These are phyloP conservation scores for Nothophytophthora sp. DNA, from an alignment of 352 stramenopile species.

Conservation along the genomic window DNA sequence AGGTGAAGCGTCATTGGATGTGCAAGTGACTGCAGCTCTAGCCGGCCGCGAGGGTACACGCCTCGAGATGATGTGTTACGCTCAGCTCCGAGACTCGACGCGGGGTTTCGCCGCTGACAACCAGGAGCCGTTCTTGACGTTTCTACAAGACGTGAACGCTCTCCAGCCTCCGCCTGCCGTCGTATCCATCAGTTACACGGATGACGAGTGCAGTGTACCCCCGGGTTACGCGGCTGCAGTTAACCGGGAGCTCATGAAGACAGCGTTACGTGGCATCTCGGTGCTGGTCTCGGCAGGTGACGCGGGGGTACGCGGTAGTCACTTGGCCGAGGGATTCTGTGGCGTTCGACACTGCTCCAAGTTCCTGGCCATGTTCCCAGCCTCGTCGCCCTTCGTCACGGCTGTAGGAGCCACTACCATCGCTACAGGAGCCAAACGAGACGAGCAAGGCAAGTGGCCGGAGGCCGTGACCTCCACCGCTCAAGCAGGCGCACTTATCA, in stretches of 20 bases:
- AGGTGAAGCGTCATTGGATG: constrained; percentile 70
- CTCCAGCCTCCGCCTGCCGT: constrained; percentile 60
- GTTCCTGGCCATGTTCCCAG: constrained; percentile 70
- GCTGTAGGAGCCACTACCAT: constrained; percentile 65
- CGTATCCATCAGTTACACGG: constrained; percentile 83
- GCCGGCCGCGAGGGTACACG: constrained; percentile 33
- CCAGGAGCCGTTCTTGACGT: constrained; percentile 77
- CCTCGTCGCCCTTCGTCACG: constrained; percentile 75
- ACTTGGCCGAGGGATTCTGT: constrained; percentile 51
- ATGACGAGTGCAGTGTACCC: constrained; percentile 76
- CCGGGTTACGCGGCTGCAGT: constrained; percentile 53
- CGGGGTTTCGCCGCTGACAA: constrained; percentile 60
- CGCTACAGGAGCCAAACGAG: constrained; percentile 2
- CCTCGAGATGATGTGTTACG: constrained; percentile 69
- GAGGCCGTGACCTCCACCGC: constrained; percentile 54
- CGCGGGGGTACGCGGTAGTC: constrained; percentile 54
- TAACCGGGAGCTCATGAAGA: constrained; percentile 78
- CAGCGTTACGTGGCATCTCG: constrained; percentile 60
- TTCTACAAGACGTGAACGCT: constrained; percentile 73
- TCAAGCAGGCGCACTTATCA: constrained; percentile 55
- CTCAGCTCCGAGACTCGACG: constrained; percentile 46
- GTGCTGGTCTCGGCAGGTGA: constrained; percentile 73
- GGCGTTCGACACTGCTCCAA: constrained; percentile 35
- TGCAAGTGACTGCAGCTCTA: constrained; percentile 56
- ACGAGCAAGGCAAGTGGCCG: constrained; percentile 33